Conservation (phyloP, 352 stramenopile genomes). For the Elongisporangium prolatum region DNA sequence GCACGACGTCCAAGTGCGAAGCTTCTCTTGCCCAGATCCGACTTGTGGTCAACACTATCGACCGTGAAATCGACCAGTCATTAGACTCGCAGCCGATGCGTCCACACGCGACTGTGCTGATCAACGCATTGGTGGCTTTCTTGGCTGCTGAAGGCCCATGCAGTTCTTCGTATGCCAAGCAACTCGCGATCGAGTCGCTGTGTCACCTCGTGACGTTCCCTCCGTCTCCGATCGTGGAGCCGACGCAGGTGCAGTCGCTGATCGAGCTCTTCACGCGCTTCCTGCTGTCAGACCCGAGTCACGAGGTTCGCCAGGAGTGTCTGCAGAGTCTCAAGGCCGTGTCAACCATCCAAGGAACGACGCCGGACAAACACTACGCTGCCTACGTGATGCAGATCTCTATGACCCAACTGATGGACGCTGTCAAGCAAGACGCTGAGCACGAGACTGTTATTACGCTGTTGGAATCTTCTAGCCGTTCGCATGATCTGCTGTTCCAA, state of each 20-base stretch:
- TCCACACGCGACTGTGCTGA: slow-evolving; percentile 49
- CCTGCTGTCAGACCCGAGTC: slow-evolving; percentile 53
- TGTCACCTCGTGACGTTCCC: slow-evolving; percentile 76
- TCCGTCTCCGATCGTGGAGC: slow-evolving; percentile 69
- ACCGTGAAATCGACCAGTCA: slow-evolving; percentile 80
- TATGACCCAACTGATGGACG: slow-evolving; percentile 45
- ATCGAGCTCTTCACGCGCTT: slow-evolving; percentile 72
- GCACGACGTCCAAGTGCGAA: slow-evolving; percentile 61
- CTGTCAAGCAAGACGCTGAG: slow-evolving; percentile 24
- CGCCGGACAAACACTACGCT: slow-evolving; percentile 56
- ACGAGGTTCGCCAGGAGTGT: slow-evolving; percentile 64
- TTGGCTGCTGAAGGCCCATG: slow-evolving; percentile 29
- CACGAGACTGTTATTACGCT: slow-evolving; percentile 32
- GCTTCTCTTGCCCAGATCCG: slow-evolving; percentile 58
- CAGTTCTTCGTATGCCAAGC: slow-evolving; percentile 44
- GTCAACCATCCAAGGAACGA: slow-evolving; percentile 56
- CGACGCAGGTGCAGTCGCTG: slow-evolving; percentile 54
- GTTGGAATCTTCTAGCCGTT: slow-evolving; percentile 43
- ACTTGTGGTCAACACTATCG: slow-evolving; percentile 76
- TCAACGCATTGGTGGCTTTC: slow-evolving; percentile 55
- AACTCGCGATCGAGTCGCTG: slow-evolving; percentile 58
- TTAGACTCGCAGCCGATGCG: slow-evolving; percentile 66
- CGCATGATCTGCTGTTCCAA: slow-evolving; percentile 59
- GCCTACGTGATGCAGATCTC: slow-evolving; percentile 72
- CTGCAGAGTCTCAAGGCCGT: slow-evolving; percentile 65